Conservation (phyloP, 148 eudicot species). For the Rhododendron simsii region DNA sequence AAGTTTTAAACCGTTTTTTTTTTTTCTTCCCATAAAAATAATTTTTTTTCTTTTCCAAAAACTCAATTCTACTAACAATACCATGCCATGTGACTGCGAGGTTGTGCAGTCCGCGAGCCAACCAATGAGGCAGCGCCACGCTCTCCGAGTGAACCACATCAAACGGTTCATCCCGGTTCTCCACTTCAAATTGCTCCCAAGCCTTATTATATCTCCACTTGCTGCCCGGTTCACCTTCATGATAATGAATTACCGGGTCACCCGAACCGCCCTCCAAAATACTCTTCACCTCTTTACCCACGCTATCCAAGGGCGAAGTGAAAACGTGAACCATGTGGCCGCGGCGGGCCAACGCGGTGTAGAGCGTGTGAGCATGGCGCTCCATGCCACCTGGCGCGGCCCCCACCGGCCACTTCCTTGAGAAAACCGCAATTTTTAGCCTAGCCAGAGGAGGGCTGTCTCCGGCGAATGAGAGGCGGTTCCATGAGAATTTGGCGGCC, state of each 20-base stretch:
- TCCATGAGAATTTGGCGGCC: constrained; percentile 64
- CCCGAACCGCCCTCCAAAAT: background rate
- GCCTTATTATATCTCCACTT: constrained; percentile 77
- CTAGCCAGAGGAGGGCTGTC: constrained; percentile 18
- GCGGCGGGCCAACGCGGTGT: constrained; percentile 53
- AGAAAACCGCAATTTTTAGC: constrained; percentile 67
- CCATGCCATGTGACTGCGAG: constrained; percentile 91
- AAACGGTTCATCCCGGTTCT: constrained; percentile 45
- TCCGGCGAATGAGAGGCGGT: constrained; percentile 32
- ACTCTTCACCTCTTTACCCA: background rate
- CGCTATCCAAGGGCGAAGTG: constrained; percentile 48
- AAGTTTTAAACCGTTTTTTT: background rate
- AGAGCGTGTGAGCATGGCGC: constrained; percentile 74
- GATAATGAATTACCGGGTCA: constrained; percentile 52
- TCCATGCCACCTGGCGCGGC: constrained; percentile 86
- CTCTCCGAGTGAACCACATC: constrained; percentile 83
- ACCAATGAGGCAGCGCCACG: constrained; percentile 69
- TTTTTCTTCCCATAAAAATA: background rate
- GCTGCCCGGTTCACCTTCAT: constrained; percentile 51
- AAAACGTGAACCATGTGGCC: constrained; percentile 70
- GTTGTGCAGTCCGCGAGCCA: constrained; percentile 48
- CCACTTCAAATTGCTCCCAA: constrained; percentile 70
- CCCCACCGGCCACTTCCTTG: constrained; percentile 67
- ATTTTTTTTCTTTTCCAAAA: background rate
- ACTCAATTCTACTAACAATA: background rate